phyloP scores from a whole-genome alignment of 2,329 filamentous ascomycete species.

The Periconia sp. region DNA sequence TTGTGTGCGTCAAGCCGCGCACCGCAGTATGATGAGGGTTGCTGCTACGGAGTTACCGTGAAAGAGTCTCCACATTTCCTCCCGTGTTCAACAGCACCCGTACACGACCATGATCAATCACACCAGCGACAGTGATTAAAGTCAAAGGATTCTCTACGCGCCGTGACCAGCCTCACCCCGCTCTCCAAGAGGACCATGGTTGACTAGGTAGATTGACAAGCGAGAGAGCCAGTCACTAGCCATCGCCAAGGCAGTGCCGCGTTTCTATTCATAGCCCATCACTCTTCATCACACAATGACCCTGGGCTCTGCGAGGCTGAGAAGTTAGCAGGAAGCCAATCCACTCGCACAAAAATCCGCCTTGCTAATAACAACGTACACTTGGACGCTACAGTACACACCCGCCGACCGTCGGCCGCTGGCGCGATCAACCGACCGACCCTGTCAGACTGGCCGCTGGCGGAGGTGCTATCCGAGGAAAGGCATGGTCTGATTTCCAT shows the following conservation, averaged over 20 bases:
- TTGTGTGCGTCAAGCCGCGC: background rate
- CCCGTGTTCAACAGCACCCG: background rate
- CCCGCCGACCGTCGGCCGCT: too few species aligned
- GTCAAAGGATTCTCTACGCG: too few species aligned
- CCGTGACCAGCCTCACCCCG: too few species aligned
- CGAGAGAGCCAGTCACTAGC: background rate
- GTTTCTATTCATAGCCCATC: conserved; percentile 1
- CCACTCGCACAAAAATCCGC: background rate
- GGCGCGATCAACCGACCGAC: background rate
- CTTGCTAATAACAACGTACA: background rate
- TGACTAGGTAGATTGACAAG: background rate
- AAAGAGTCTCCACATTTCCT: background rate
- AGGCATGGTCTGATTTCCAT: background rate
- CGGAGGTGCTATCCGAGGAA: background rate
- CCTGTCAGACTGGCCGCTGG: background rate
- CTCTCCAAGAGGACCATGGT: background rate
- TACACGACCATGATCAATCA: background rate
- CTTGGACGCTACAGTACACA: background rate
- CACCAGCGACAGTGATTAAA: background rate
- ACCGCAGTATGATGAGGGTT: background rate
- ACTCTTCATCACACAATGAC: background rate
- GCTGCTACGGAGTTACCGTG: background rate
- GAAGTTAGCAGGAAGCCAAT: background rate
- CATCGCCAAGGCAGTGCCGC: background rate
- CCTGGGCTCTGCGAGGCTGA: background rate